Evolutionary conservation across 371 early-diverging fungal species (phyloP).

Genomic region (Entomophthora muscae): DNA sequence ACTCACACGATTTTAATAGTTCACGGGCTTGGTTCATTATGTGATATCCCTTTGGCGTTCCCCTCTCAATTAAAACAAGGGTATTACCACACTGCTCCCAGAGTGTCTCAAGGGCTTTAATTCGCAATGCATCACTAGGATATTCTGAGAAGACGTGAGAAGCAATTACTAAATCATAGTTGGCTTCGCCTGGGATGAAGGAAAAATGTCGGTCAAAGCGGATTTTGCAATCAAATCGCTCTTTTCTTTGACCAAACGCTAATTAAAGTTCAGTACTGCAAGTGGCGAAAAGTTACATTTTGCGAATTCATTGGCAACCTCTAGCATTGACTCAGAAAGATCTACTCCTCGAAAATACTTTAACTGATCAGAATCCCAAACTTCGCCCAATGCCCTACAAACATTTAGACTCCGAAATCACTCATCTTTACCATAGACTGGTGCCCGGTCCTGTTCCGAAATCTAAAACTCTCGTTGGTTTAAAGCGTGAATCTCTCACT

Average conservation of each 20-base stretch:
- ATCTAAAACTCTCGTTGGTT: slow-evolving; percentile 48
- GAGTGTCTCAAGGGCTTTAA: slow-evolving; percentile 41
- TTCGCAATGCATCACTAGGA: slow-evolving; percentile 37
- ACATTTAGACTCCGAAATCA: not conserved
- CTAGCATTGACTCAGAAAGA: slow-evolving; percentile 60
- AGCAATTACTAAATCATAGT: slow-evolving; percentile 46
- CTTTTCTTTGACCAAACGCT: not conserved
- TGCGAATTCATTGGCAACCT: slow-evolving; percentile 30
- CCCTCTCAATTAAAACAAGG: slow-evolving; percentile 73
- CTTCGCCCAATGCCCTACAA: slow-evolving; percentile 47
- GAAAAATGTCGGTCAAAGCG: slow-evolving; percentile 44
- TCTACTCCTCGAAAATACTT: slow-evolving; percentile 49
- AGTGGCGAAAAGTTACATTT: not conserved
- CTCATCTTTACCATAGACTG: slow-evolving; percentile 39
- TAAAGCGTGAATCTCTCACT: slow-evolving; percentile 32
- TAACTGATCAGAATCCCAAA: slow-evolving; percentile 22
- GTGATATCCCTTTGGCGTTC: slow-evolving; percentile 60
- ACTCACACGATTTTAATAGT: slow-evolving; percentile 29
- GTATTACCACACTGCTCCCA: slow-evolving; percentile 63
- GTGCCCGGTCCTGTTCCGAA: slow-evolving; percentile 83
- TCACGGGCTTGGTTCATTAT: slow-evolving; percentile 52
- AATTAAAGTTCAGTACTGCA: not conserved
- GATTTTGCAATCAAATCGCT: slow-evolving; percentile 16
- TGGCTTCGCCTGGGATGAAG: slow-evolving; percentile 17
- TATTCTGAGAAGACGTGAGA: slow-evolving; percentile 61